Percentiles rank a stretch among this genome's conserved stretches.
These are phyloP conservation scores for Botrytis deweyae DNA, from an alignment of 2,329 filamentous ascomycete species.

Conservation along the genomic window DNA sequence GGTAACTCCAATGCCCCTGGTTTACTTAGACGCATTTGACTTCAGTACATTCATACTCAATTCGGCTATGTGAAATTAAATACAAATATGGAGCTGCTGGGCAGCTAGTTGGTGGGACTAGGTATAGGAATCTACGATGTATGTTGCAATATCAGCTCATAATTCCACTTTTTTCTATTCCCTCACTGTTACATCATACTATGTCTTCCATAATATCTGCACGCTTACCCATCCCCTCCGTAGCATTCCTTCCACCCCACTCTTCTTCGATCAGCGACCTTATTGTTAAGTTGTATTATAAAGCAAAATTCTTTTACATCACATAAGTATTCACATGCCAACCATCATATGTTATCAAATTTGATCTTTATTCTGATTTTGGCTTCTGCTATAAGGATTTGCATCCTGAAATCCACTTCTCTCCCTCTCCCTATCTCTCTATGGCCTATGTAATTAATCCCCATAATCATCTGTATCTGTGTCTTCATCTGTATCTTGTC, in stretches of 20 bases:
- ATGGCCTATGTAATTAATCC: not conserved
- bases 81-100: not conserved
- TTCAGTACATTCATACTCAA: not conserved
- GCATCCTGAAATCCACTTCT: not conserved
- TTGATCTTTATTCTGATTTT: not conserved
- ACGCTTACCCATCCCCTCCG: not conserved
- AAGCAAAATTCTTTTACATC: not conserved
- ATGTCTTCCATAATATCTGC: not conserved
- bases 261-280: not conserved
- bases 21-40: not conserved
- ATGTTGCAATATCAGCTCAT: not conserved
- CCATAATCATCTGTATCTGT: not conserved
- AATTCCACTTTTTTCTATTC: not conserved
- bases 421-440: not conserved
- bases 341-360: not conserved
- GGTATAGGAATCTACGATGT: not conserved
- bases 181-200: not conserved
- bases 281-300: not conserved
- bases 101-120: not conserved
- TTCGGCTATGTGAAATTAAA: not conserved
- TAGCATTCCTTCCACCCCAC: not conserved
- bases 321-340: constrained; percentile 1
- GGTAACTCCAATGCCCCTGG: not conserved
- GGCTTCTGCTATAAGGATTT: not conserved
- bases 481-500: not conserved